Evolutionary conservation across 2,329 filamentous ascomycete genomes (phyloP), one percentile per base, ranked within the genome.

Genomic region (Aspergillus sp.): DNA sequence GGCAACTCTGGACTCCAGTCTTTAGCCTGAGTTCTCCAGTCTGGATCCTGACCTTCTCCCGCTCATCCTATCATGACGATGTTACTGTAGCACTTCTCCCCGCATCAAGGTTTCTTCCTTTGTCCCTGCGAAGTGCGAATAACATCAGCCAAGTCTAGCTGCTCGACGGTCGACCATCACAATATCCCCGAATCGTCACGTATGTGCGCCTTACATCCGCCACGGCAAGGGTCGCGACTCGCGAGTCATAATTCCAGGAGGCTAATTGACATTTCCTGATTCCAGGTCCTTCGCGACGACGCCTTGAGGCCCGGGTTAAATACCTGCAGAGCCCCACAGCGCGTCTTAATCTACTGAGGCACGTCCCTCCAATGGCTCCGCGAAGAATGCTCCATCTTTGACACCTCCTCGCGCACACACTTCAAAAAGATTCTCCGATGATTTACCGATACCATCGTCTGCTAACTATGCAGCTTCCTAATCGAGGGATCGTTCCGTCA

Each of bases 321-420:
- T 15, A 41, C 34, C 34, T 41, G 34, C 46, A 48, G 22, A 19
- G 46, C 8, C 23, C 46, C 46, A 22, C 45, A 19, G n/a, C 34
- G 34, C 34, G 34, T 41, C 34, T 41, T 41, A 15, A 15, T 41
- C 34, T 48, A 23, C n/a, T 23, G 7, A 22, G 45, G 46, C 11
- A 23, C 23, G 19, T 28, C 50, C 7, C 50, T n/a, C 30, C 31
- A 6, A 38, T 17, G 7, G 19, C 17, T 34, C 50, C 50, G 50
- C 50, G 50, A 53, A 52, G 50, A 53, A 53, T 53, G n/a, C 50
- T 43, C 50, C 50, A 41, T 53, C 23, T 51, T 51, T 13, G 28
- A 30, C 19, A 41, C 19, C 19, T 19, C 50, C n/a, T 7, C 49
- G 7, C 49, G 4, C 43, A 7, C 17, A 46, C 22, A 46, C 43